Percentiles rank a stretch among this genome's conserved stretches.
These are phyloP conservation scores for Rhytidhysteron rufulum DNA, from an alignment of 2,329 filamentous ascomycete genomes.

Conservation along the genomic window DNA sequence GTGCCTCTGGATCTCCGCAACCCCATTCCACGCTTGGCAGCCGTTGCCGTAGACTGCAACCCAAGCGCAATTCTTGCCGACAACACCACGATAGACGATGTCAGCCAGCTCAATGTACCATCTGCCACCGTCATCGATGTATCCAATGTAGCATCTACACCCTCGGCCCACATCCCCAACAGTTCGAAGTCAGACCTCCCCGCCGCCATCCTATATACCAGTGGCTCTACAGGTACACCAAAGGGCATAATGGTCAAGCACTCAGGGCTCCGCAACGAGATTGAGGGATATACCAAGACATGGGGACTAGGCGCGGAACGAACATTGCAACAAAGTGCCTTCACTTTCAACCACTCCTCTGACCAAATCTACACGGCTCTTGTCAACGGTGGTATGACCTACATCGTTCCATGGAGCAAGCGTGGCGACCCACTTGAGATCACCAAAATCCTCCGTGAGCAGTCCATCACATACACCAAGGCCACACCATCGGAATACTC, in stretches of 20 bases:
- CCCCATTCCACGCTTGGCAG: constrained; percentile 4
- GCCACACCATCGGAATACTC: constrained; percentile 43
- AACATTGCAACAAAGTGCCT: constrained; percentile 46
- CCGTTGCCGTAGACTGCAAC: constrained; percentile 4
- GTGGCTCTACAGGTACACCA: constrained; percentile 11
- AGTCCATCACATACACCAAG: constrained; percentile 36
- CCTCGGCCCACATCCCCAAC: background rate
- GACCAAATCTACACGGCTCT: constrained; percentile 41
- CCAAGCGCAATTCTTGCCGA: constrained; percentile 8
- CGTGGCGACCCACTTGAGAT: constrained; percentile 36
- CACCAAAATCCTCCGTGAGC: constrained; percentile 30
- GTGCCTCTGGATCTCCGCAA: constrained; percentile 14
- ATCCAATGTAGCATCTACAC: background rate
- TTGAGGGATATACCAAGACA: constrained; percentile 12
- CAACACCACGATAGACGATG: constrained; percentile 2
- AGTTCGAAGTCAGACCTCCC: constrained; percentile 1
- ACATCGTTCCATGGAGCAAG: constrained; percentile 26
- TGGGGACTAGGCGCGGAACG: constrained; percentile 44
- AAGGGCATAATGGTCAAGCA: constrained; percentile 9
- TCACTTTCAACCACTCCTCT: constrained; percentile 41
- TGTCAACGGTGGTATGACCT: constrained; percentile 36
- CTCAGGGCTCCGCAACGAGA: constrained; percentile 34
- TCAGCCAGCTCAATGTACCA: background rate
- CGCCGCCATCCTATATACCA: constrained; percentile 10
- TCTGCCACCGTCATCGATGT: constrained; percentile 6